Evolutionary conservation across 176 grass and related monocot genomes (phyloP).

Genomic region (Musa acuminata): DNA sequence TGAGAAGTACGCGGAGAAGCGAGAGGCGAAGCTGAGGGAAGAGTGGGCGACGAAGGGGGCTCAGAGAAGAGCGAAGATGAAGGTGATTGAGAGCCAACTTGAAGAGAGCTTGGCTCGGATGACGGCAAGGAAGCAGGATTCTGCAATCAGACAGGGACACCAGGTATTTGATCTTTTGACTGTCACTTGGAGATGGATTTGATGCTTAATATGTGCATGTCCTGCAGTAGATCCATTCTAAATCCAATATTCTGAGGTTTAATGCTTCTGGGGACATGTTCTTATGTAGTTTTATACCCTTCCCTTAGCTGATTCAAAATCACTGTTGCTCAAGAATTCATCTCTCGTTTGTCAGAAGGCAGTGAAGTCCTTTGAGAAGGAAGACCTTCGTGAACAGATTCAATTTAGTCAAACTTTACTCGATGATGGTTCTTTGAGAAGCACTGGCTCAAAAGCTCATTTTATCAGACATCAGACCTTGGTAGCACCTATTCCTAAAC

Average conservation of each 20-base stretch:
- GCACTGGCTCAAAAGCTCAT: neutral
- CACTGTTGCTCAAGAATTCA: no score
- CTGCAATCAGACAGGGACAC: neutral
- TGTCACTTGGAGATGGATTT: neutral
- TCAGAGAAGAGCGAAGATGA: constrained; percentile 20
- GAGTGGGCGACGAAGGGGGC: constrained; percentile 15
- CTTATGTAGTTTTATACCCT: neutral
- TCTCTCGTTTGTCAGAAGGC: no score
- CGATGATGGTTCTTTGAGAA: neutral
- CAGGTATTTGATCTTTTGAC: neutral
- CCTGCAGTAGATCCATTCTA: neutral
- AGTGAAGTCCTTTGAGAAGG: neutral
- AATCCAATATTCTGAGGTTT: neutral
- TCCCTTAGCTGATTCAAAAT: no score
- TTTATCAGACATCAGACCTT: neutral
- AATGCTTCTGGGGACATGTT: neutral
- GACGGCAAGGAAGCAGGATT: neutral
- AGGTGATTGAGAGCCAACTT: neutral
- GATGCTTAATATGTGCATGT: neutral
- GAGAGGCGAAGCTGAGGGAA: constrained; percentile 40
- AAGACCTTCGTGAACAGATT: neutral
- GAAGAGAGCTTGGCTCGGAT: neutral
- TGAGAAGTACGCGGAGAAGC: constrained; percentile 43
- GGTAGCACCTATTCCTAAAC: neutral
- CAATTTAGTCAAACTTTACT: neutral